A percentile compares a stretch with the other conserved stretches of the same genome.
phyloP scores from a whole-genome alignment of 345 rosid genomes.

The Mallotus nudiflorus region DNA sequence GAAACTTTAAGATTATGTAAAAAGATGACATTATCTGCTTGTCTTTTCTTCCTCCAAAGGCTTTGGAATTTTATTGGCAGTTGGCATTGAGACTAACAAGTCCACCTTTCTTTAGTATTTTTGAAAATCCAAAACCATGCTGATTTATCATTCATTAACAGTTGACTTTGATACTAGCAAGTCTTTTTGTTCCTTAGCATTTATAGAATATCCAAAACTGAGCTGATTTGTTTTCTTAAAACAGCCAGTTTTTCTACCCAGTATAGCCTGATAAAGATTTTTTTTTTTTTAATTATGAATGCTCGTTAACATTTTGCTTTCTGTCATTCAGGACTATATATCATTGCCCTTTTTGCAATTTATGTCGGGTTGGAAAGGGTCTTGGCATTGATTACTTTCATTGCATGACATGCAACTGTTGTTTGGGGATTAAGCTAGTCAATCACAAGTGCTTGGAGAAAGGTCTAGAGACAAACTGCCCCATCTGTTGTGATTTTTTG shows the following conservation, averaged over 20 bases:
- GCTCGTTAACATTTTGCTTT: neutral
- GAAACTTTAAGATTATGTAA: conserved; percentile 1
- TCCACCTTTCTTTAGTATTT: too few species aligned
- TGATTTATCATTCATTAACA: too few species aligned
- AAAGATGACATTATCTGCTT: neutral
- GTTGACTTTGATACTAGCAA: neutral
- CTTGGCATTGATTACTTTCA: conserved; percentile 87
- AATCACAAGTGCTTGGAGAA: conserved; percentile 91
- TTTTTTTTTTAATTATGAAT: neutral
- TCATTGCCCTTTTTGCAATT: conserved; percentile 92
- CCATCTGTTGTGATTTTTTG: conserved; percentile 83
- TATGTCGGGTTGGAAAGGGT: conserved; percentile 89
- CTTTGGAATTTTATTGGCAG: neutral
- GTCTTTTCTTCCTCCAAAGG: neutral
- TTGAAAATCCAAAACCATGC: too few species aligned
- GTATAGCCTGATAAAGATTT: neutral
- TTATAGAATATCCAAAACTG: neutral
- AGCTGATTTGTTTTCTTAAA: neutral
- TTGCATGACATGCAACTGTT: conserved; percentile 96
- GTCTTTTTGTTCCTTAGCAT: neutral
- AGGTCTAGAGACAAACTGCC: conserved; percentile 83
- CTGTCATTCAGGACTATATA: conserved; percentile 58
- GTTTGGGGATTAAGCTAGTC: conserved; percentile 67
- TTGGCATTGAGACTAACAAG: too few species aligned
- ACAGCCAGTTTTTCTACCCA: neutral